phyloP scores from a whole-genome alignment of 2,329 filamentous ascomycete genomes.

The Penicillium sp. region DNA sequence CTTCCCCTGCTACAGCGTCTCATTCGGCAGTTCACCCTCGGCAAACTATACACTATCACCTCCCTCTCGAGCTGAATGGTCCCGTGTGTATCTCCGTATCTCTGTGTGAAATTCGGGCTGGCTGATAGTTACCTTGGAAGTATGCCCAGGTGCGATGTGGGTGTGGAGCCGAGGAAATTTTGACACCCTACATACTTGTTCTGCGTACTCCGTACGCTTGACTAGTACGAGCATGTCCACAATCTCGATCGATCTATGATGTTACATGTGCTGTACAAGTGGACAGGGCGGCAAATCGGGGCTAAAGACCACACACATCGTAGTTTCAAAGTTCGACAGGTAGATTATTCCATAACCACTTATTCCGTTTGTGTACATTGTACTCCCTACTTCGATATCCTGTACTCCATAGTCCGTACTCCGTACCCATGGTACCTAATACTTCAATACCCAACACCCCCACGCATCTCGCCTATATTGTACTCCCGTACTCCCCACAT shows the following conservation, averaged over 20 bases:
- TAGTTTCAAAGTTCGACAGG: neutral
- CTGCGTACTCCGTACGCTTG: neutral
- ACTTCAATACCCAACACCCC: too few species aligned
- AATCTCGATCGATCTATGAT: neutral
- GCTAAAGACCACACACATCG: neutral
- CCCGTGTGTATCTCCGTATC: neutral
- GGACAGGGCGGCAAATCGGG: neutral
- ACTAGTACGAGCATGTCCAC: neutral
- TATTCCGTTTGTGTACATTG: too few species aligned
- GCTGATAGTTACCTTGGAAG: too few species aligned
- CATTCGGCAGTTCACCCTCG: constrained; percentile 2
- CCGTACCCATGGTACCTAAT: neutral
- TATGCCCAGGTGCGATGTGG: neutral
- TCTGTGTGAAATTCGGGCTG: too few species aligned
- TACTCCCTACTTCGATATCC: too few species aligned
- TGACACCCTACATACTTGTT: neutral
- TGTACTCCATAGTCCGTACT: too few species aligned
- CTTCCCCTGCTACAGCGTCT: neutral
- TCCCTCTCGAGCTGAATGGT: neutral
- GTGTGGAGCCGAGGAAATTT: neutral
- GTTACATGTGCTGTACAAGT: neutral
- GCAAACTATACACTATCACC: neutral
- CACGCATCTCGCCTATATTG: too few species aligned
- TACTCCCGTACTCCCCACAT: neutral
- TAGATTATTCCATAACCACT: neutral